Evolutionary conservation across 108 stramenopile genomes (phyloP).

Genomic region (Conticribra weissflogii): DNA sequence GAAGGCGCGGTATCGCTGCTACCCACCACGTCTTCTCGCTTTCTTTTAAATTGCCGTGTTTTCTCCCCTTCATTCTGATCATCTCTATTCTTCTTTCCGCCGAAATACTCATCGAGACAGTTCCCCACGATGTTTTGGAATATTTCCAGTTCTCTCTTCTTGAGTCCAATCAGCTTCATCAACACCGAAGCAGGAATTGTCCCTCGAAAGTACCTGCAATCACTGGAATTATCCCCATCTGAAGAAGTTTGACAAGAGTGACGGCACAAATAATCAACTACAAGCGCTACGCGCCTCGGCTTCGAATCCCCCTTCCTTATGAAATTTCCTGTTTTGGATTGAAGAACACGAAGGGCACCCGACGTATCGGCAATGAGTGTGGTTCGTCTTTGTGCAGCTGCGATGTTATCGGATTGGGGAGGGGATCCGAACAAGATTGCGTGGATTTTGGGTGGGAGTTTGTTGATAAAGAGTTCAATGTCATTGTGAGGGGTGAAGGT

Average conservation of each 20-base stretch:
- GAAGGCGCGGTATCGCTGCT: neutral
- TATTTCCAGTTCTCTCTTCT: constrained; percentile 25
- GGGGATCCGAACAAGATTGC: constrained; percentile 26
- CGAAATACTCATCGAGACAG: constrained; percentile 15
- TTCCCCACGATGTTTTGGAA: constrained; percentile 34
- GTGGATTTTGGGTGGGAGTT: constrained; percentile 10
- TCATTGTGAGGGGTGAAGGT: too few relatives aligned
- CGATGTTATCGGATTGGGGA: constrained; percentile 1
- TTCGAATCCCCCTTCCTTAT: constrained; percentile 4
- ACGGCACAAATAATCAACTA: constrained; percentile 37
- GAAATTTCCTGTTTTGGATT: neutral
- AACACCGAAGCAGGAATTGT: constrained; percentile 10
- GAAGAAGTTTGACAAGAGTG: neutral
- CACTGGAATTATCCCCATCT: neutral
- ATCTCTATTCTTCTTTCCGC: neutral
- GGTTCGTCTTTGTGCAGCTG: constrained; percentile 7
- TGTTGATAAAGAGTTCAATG: too few relatives aligned
- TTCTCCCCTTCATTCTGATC: neutral
- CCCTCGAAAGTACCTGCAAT: constrained; percentile 10
- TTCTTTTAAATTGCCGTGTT: neutral
- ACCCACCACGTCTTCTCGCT: constrained; percentile 1
- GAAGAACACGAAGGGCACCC: constrained; percentile 31
- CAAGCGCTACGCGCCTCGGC: constrained; percentile 24
- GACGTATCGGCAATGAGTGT: constrained; percentile 14
- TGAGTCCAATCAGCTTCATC: neutral